Conservation (phyloP, 129 eudicot genomes). For the Artemisia tridentata region DNA sequence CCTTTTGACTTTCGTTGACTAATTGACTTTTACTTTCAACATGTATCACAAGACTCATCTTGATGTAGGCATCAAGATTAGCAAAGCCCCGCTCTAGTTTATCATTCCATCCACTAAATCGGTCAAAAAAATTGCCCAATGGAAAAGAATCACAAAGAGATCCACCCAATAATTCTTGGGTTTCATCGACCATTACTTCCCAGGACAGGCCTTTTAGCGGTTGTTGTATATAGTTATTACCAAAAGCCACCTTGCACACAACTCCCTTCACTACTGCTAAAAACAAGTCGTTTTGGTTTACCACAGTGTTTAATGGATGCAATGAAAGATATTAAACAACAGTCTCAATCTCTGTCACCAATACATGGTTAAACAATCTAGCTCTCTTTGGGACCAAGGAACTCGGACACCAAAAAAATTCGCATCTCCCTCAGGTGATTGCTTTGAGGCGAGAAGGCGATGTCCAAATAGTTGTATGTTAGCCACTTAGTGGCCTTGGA, state of each 20-base stretch:
- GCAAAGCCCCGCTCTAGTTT: neutral
- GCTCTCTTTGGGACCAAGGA: constrained; percentile 22
- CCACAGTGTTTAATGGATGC: neutral
- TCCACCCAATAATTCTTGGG: neutral
- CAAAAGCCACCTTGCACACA: constrained; percentile 28
- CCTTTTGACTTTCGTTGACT: too few relatives aligned
- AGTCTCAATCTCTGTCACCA: neutral
- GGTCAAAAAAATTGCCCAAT: neutral
- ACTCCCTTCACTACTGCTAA: neutral
- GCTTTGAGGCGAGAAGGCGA: constrained; percentile 22
- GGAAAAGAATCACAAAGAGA: neutral
- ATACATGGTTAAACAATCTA: constrained; percentile 4
- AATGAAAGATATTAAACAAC: neutral
- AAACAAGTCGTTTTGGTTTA: constrained; percentile 9
- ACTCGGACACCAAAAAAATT: constrained; percentile 23
- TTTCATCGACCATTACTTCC: constrained; percentile 4
- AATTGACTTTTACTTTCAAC: too few relatives aligned
- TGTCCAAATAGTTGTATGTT: constrained; percentile 23
- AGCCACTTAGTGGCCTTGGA: neutral
- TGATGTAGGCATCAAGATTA: neutral
- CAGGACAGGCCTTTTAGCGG: constrained; percentile 14
- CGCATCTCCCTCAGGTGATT: constrained; percentile 25
- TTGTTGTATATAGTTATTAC: constrained; percentile 9
- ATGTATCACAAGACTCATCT: too few relatives aligned
- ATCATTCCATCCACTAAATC: neutral